phyloP scores from a whole-genome alignment of 2,329 filamentous ascomycete genomes.

The Phialocephala subalpina region DNA sequence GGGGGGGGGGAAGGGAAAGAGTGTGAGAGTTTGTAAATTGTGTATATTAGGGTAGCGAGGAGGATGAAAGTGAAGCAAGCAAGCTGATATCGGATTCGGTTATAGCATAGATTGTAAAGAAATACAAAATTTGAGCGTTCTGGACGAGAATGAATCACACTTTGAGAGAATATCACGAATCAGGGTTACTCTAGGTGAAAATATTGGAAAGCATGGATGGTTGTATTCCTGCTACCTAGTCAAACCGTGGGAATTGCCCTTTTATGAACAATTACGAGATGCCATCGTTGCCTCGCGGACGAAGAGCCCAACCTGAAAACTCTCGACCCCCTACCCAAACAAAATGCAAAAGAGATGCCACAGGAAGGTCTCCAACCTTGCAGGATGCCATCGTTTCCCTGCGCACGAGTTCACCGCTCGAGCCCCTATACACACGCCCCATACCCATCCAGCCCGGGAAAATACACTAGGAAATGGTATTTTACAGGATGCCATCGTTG shows the following conservation, averaged over 20 bases:
- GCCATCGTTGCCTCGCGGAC: conserved; percentile 42
- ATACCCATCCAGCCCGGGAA: background rate
- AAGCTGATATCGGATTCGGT: too few species aligned
- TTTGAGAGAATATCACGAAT: background rate
- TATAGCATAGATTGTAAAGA: too few species aligned
- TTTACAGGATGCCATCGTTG: conserved; percentile 25
- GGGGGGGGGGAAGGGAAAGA: background rate
- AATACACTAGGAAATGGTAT: conserved; percentile 11
- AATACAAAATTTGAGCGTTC: too few species aligned
- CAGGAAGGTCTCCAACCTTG: conserved; percentile 8
- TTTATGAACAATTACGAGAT: conserved; percentile 28
- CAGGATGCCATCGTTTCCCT: conserved; percentile 37
- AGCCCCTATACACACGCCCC: background rate
- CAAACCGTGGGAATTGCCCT: background rate
- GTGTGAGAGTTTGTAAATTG: background rate
- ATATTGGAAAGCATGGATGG: conserved; percentile 4
- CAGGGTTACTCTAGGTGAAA: background rate
- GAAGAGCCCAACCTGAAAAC: conserved; percentile 42
- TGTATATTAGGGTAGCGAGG: background rate
- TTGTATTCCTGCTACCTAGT: conserved; percentile 3
- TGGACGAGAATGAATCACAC: background rate
- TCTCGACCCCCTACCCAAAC: conserved; percentile 35
- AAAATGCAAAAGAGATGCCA: conserved; percentile 8
- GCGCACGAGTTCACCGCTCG: conserved; percentile 18
- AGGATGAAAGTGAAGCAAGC: background rate